Base-by-base conservation (phyloP, 352 stramenopile genomes). In the Globisporangium barbulae region DNA sequence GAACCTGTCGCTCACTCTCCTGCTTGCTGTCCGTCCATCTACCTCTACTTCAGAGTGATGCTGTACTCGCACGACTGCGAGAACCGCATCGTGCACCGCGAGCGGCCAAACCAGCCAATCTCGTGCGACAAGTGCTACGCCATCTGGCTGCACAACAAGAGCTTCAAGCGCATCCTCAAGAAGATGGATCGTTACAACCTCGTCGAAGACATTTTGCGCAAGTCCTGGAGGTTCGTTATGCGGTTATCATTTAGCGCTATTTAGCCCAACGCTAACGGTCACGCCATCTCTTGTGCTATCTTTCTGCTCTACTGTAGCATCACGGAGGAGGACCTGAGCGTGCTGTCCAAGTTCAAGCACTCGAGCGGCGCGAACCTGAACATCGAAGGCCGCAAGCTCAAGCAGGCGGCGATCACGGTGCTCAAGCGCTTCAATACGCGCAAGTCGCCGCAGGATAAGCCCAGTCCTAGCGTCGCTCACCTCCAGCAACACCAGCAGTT, bases 31-130 rank as follows among this genome's bases (percentile, higher is more conserved):
- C 28, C 5, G 15, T 41, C 25, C 25, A 28, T 2, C 25, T 53
- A 9, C 41, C 1, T 5, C 5, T 22, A 6, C 6, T 6, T 28
- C 25, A 88, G 78, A 66, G 75, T 88, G 52, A 80, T 89, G 76
- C 55, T 89, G 13, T 89, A 81, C 53, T 83, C 78, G n/a, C 80
- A 89, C 50, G 76, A 89, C 50, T 89, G 80, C 49, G 76, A 88
- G 64, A 89, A 89, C 33, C 59, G 68, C 19, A 64, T 80, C 50
- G 70, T 89, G 44, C 78, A 74, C 57, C 80, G 80, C 39, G 70
- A 81, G 49, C 72, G 73, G 28, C 66, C 67, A 10, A 71, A 59
- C n/a, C 78, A 81, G 28, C 71, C 74, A 37, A 73, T 85, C 55
- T 81, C 72, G 2, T 89, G 80, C 61, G 63, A 78, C 22, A 76